Evolutionary conservation across 78 protist species (phyloP).

Genomic region (Cavenderia fasciculata): DNA sequence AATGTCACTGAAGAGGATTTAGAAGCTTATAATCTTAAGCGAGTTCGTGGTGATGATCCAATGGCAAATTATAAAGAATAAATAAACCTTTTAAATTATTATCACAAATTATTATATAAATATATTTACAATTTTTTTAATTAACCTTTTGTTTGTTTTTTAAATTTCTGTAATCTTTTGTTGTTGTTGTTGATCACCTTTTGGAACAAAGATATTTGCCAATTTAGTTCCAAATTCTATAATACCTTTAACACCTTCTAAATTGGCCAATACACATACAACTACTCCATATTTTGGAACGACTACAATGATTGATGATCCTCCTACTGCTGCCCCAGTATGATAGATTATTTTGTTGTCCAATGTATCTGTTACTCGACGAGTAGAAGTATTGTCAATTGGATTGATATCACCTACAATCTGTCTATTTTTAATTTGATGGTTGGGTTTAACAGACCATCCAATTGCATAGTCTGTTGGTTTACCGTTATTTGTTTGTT

Average conservation of each 20-base stretch:
- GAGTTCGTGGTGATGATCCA: constrained; percentile 83
- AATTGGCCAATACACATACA: constrained; percentile 37
- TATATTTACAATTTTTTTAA: no score
- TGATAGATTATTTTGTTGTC: constrained; percentile 20
- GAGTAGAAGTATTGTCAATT: neutral
- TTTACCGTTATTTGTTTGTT: constrained; percentile 3
- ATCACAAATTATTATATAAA: no score
- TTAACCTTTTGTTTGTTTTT: no score
- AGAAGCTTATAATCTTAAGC: constrained; percentile 80
- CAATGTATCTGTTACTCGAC: neutral
- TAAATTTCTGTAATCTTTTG: no score
- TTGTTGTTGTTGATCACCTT: no score
- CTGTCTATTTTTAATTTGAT: no score
- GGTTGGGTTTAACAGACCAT: constrained; percentile 8
- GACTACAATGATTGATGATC: neutral
- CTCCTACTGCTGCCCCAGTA: constrained; percentile 71
- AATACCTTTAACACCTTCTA: neutral
- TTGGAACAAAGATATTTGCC: constrained; percentile 5
- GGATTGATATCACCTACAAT: no score
- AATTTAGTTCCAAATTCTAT: constrained; percentile 6
- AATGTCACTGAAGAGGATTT: constrained; percentile 82
- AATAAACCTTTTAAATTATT: no score
- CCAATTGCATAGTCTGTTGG: constrained; percentile 15
- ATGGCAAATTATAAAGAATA: constrained; percentile 83
- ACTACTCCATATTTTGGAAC: constrained; percentile 31